Evolutionary conservation across 83 land plant genomes (phyloP).

Genomic region (Isoetes engelmannii): DNA sequence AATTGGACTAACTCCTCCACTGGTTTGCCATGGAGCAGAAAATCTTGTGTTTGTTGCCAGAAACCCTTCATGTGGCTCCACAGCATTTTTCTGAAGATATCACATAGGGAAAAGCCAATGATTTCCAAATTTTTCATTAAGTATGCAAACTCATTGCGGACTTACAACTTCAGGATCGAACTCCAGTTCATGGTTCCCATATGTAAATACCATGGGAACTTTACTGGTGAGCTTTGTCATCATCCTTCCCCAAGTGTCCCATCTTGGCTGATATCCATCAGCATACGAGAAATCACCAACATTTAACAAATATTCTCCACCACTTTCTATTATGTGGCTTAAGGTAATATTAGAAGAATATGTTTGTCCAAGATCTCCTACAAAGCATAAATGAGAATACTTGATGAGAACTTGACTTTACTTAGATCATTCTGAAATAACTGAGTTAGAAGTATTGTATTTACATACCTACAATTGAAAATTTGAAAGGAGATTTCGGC

Average conservation of each 20-base stretch:
- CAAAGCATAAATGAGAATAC: neutral
- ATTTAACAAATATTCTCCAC: neutral
- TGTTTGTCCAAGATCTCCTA: constrained; percentile 15
- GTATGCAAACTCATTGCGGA: neutral
- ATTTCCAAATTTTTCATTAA: neutral
- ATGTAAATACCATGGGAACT: constrained; percentile 10
- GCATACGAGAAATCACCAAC: constrained; percentile 16
- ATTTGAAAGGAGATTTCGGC: neutral
- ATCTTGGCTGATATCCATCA: constrained; percentile 11
- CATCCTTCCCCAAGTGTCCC: constrained; percentile 12
- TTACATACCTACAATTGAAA: neutral
- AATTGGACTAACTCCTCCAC: constrained; percentile 7
- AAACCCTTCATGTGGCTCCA: constrained; percentile 15
- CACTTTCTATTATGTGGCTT: constrained; percentile 5
- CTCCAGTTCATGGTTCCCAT: constrained; percentile 14
- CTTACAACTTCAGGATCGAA: constrained; percentile 8
- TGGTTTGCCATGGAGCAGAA: constrained; percentile 10
- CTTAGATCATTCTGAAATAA: neutral
- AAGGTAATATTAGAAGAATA: constrained; percentile 13
- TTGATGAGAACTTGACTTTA: neutral
- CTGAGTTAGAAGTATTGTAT: no score
- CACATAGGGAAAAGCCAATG: neutral
- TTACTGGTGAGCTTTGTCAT: constrained; percentile 7
- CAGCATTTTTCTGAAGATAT: constrained; percentile 1
- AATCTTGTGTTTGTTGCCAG: constrained; percentile 10